Evolutionary conservation across 805 yeast species (phyloP).

Genomic region (Ogataea parapolymorpha): DNA sequence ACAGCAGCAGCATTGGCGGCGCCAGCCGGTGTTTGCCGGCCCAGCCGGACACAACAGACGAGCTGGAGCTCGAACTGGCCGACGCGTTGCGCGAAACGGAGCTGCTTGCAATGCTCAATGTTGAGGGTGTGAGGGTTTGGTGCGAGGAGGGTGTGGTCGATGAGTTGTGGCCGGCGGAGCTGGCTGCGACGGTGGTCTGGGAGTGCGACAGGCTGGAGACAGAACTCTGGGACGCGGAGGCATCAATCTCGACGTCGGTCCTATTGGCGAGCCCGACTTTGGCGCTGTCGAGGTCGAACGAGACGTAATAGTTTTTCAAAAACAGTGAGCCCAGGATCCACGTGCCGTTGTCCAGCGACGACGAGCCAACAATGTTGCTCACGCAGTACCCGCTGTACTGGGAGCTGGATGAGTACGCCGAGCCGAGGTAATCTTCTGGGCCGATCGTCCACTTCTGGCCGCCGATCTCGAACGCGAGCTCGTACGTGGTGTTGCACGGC

Average conservation of each 20-base stretch:
- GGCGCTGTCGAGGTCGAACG: constrained; percentile 51
- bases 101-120: background rate
- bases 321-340: constrained; percentile 71
- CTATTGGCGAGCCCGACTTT: constrained; percentile 53
- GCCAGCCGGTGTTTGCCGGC: background rate
- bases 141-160: background rate
- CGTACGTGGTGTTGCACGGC: constrained; percentile 47
- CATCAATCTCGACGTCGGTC: constrained; percentile 27
- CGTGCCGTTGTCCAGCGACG: constrained; percentile 34
- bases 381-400: constrained; percentile 52
- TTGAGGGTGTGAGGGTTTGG: background rate
- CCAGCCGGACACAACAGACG: constrained; percentile 3
- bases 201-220: background rate
- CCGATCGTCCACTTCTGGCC: constrained; percentile 43
- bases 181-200: background rate
- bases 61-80: background rate
- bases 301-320: constrained; percentile 51
- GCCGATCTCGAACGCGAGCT: constrained; percentile 40
- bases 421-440: constrained; percentile 47
- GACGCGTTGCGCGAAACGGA: background rate
- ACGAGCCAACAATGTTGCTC: constrained; percentile 60
- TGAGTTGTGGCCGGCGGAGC: background rate
- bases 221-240: background rate
- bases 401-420: constrained; percentile 36
- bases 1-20: constrained; percentile 1